Evolutionary conservation across 768 basidiomycete genomes (phyloP), one percentile per base, ranked within the genome.

Genomic region (Pleurotus tuber-regium): DNA sequence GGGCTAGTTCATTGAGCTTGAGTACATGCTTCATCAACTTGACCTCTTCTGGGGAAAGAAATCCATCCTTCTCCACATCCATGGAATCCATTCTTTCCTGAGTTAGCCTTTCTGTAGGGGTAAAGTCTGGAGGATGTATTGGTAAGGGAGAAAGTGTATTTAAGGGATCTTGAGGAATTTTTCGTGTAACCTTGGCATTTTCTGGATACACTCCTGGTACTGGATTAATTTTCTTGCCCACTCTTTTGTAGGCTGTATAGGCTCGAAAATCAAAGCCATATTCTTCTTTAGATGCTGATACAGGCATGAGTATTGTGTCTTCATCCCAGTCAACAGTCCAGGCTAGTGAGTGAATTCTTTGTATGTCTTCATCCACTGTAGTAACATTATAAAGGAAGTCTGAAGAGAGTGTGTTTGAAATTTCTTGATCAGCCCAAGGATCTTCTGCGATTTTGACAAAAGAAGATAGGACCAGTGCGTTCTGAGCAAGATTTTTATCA

Each of bases 41-140:
- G 10, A 66, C 59, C 53, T 77, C 73, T 42, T 73, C 66, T 0
- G 61, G 61, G 58, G 56, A 63, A 0, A 76, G 58, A 50, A 74
- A 75, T 0, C 51, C 53, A 24, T 66, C 55, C 1, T 51, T 9
- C 51, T 70, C 69, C 3, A 65, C 53, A 4, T 59, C 40, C 53
- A 68, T 55, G 0, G 1, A 16, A n/a, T 67, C 61, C 19, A 61
- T 59, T n/a, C 63, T 23, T 53, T 68, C 65, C 30, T 54, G 44
- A 3, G 62, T 68, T 4, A 65, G 60, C 12, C 56, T 54, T 6
- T 11, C 29, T 3, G 64, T 63, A 10, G 68, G 67, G 1, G 12
- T 23, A 56, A 74, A 75, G 1, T 65, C 60, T 4, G 70, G 70
- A 10, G 70, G 69, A 30, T 60, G 21, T 1, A 52, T 40, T 1